phyloP scores from a whole-genome alignment of 768 basidiomycete genomes.

The Boletus reticulatus region DNA sequence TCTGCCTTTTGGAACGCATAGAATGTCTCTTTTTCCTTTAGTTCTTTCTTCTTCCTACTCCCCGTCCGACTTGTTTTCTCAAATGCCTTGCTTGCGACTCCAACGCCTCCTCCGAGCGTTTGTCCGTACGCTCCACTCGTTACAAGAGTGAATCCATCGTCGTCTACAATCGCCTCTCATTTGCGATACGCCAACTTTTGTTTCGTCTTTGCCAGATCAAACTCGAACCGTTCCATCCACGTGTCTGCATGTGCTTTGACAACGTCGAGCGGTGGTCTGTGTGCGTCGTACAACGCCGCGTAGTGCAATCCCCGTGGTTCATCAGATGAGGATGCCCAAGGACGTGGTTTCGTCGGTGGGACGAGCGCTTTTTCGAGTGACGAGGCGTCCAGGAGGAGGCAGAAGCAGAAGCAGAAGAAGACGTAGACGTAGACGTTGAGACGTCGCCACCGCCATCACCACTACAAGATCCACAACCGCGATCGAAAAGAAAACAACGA shows the following conservation, averaged over 20 bases:
- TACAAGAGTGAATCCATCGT: constrained; percentile 93
- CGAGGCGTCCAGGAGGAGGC: constrained; percentile 56
- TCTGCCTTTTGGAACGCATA: constrained; percentile 92
- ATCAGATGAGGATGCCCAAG: constrained; percentile 60
- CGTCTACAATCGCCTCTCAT: constrained; percentile 89
- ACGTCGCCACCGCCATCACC: background rate
- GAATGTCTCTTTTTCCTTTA: constrained; percentile 72
- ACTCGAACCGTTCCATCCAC: constrained; percentile 74
- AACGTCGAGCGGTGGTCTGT: constrained; percentile 70
- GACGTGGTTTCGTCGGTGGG: constrained; percentile 46
- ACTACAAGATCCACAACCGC: constrained; percentile 20
- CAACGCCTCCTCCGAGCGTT: constrained; percentile 79
- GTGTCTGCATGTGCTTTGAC: constrained; percentile 81
- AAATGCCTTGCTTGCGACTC: constrained; percentile 60
- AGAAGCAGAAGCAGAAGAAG: constrained; percentile 16
- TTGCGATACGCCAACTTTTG: constrained; percentile 68
- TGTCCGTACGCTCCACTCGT: constrained; percentile 89
- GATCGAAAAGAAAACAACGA: constrained; percentile 32
- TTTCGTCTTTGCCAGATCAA: constrained; percentile 50
- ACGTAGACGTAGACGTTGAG: background rate
- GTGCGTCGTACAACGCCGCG: constrained; percentile 52
- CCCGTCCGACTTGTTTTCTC: constrained; percentile 35
- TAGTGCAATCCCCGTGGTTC: constrained; percentile 79
- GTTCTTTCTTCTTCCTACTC: constrained; percentile 51
- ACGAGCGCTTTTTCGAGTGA: constrained; percentile 68